These are phyloP conservation scores for Pseudopyricularia javanii DNA, from an alignment of 2,329 filamentous ascomycete species.

Conservation along the genomic window DNA sequence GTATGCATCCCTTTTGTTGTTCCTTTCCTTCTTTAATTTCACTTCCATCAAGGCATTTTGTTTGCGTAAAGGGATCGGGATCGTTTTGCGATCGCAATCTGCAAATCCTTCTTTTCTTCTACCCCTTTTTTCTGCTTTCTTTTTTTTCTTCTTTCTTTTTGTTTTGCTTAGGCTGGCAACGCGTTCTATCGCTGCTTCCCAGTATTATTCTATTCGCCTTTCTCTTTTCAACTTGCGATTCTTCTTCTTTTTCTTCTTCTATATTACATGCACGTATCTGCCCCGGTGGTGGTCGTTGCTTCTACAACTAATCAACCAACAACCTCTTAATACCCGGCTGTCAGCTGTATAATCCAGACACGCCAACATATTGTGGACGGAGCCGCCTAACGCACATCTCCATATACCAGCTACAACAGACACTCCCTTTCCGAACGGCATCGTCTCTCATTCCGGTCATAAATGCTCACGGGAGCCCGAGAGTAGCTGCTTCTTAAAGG, in stretches of 20 bases:
- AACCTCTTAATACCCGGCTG: not conserved
- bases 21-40: not conserved
- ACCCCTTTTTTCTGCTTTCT: not conserved
- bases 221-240: not conserved
- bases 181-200: not conserved
- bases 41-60: not conserved
- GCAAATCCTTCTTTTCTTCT: not conserved
- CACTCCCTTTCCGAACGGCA: not conserved
- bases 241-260: not conserved
- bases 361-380: not conserved
- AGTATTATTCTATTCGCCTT: not conserved
- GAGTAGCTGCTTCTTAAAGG: not conserved
- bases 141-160: not conserved
- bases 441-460: not conserved
- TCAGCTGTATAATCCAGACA: not conserved
- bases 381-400: not conserved
- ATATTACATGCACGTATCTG: not conserved
- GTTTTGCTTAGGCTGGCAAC: not conserved
- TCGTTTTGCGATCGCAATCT: not conserved
- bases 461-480: not conserved
- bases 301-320: not conserved
- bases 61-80: not conserved
- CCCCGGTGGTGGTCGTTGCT: not conserved
- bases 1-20: not conserved
- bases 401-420: not conserved